Base-by-base conservation (phyloP, 1,284 basidiomycete genomes). In the Sutorius eximius region DNA sequence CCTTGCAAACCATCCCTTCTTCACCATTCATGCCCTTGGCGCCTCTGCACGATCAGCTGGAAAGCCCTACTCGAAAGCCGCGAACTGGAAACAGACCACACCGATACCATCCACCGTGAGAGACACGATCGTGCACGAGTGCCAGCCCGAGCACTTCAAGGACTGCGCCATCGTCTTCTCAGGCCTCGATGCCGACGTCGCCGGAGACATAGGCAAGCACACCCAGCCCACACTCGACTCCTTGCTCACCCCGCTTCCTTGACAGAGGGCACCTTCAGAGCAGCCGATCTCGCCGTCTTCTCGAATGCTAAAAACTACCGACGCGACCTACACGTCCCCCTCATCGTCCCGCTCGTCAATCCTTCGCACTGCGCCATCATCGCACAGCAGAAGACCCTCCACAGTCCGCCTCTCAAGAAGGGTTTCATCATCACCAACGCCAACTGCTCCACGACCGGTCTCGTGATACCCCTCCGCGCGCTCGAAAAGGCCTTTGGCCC, bases 371-470 rank as follows among this genome's bases (percentile, higher is more conserved):
- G 98, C 49, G 77, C 83, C 59, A 93, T 99, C 68, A 78, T 99
- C 63, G 81, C 82, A 0, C 87, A 94, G 68, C 97, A 99, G 74
- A 87, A 81, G 57, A 68, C 83, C 11, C 73, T 83, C 20, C 87
- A 90, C 61, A 75, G 77, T 0, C 88, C 89, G 3, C 84, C 86
- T 0, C 81, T 95, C 12, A 79, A 82, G 55, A 91, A 87, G 63
- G 97, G 97, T 3, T 99, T 94, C 80, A 96, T 99, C 71, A 88
- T 99, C 59, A 96, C 94, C 54, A 99, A 99, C 72, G 97, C 97
- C 62, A 99, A 99, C 77, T 99, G 97, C 77, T 93, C 93, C 34
- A 98, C 97, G 16, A 99, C 97, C 2, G 96, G 91, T 27, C 81
- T 92, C 60, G 94, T 97, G 58, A 87, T 99, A 42, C 94, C 95